These are phyloP conservation scores for Chaetomiaceae sp. DNA, from an alignment of 2,329 filamentous ascomycete species.

Conservation along the genomic window DNA sequence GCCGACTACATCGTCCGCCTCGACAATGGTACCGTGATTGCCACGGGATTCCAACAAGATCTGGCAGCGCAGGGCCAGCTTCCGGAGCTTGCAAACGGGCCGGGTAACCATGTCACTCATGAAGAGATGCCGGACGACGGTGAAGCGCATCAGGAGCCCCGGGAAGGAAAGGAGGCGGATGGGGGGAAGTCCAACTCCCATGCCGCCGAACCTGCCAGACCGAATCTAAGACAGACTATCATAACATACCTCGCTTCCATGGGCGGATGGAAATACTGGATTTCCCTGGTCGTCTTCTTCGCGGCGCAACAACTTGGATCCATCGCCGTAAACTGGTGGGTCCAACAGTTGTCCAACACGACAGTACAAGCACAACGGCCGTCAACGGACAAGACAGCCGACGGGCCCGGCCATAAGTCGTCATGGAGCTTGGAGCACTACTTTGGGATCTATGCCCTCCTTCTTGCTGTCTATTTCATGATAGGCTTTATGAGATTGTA, in stretches of 20 bases:
- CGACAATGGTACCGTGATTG: conserved; percentile 74
- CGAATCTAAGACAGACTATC: conserved; percentile 81
- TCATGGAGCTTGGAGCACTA: conserved; percentile 78
- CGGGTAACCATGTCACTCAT: conserved; percentile 43
- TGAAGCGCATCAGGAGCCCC: conserved; percentile 45
- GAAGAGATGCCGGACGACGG: conserved; percentile 1
- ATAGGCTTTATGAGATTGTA: conserved; percentile 77
- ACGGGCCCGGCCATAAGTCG: conserved; percentile 1
- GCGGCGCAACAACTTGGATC: conserved; percentile 75
- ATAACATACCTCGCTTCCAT: conserved; percentile 79
- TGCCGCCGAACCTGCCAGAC: conserved; percentile 65
- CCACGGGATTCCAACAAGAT: conserved; percentile 69
- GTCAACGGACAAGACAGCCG: conserved; percentile 31
- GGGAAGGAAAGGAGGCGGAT: conserved; percentile 49
- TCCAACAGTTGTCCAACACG: conserved; percentile 88
- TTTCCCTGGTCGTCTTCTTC: conserved; percentile 69
- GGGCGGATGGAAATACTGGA: conserved; percentile 93
- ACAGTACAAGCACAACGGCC: conserved; percentile 33
- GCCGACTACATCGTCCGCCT: conserved; percentile 78
- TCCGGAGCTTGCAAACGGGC: conserved; percentile 54
- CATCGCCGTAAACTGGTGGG: conserved; percentile 88
- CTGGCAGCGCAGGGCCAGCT: conserved; percentile 79
- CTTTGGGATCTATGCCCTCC: conserved; percentile 71
- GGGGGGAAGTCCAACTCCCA: conserved; percentile 7
- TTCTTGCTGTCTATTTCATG: conserved; percentile 71